These are phyloP conservation scores for Phytophthora cactorum DNA, from an alignment of 352 stramenopile species.

Conservation along the genomic window DNA sequence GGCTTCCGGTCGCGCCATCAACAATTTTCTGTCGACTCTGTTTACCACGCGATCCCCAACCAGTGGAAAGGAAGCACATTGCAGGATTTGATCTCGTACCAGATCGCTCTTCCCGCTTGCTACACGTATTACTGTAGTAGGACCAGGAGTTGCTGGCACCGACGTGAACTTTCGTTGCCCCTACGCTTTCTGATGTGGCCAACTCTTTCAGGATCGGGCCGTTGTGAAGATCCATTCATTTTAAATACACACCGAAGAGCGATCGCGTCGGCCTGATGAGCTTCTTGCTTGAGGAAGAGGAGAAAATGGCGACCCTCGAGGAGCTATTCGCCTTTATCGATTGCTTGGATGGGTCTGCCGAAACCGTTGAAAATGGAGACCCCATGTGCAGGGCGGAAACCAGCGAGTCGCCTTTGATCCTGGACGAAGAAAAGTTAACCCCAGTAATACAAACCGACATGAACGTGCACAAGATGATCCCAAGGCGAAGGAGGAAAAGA, in stretches of 20 bases:
- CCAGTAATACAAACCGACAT: not conserved
- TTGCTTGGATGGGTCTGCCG: not conserved
- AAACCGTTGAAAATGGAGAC: not conserved
- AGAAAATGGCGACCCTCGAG: constrained; percentile 24
- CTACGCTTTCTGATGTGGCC: constrained; percentile 20
- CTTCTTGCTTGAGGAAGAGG: constrained; percentile 23
- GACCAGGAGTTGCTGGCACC: not conserved
- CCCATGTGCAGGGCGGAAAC: not conserved
- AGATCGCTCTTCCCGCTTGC: no score
- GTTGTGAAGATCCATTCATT: not conserved
- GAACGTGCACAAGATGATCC: not conserved
- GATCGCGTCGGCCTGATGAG: constrained; percentile 18
- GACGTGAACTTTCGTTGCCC: constrained; percentile 10
- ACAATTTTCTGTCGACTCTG: no score
- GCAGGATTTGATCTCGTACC: no score
- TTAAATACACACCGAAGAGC: not conserved
- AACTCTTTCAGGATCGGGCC: constrained; percentile 8
- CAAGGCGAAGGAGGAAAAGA: constrained; percentile 21
- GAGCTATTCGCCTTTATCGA: constrained; percentile 39
- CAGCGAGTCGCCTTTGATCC: not conserved
- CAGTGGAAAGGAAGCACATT: no score
- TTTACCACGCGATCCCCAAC: no score
- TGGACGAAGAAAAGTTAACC: not conserved
- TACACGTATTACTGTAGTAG: no score
- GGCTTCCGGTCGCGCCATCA: no score